Conservation (phyloP, 148 eudicot genomes). For the Rheum nobile region DNA sequence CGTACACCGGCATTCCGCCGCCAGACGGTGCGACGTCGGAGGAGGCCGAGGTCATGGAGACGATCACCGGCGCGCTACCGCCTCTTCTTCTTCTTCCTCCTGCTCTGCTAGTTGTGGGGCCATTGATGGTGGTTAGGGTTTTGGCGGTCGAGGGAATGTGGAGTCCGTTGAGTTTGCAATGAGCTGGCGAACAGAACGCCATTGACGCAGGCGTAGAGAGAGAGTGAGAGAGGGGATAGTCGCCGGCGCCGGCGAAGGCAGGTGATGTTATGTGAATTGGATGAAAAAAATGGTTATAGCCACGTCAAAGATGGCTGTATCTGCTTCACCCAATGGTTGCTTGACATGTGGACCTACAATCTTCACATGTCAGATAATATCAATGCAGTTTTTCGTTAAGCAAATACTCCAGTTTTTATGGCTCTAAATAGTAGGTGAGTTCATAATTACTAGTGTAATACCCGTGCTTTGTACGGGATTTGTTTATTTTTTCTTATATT, state of each 20-base stretch:
- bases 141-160: not conserved
- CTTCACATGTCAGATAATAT: not conserved
- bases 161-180: not conserved
- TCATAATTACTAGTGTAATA: no score
- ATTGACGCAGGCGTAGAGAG: not conserved
- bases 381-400: not conserved
- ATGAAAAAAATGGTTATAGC: not conserved
- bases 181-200: conserved; percentile 4
- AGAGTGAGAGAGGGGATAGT: not conserved
- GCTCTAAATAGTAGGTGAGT: no score
- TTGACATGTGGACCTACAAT: not conserved
- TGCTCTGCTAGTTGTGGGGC: not conserved
- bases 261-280: not conserved
- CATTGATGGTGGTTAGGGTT: conserved; percentile 3
- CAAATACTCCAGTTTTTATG: no score
- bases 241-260: conserved; percentile 7
- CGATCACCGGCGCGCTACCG: not conserved
- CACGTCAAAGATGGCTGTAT: conserved; percentile 6
- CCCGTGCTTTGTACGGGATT: no score
- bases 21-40: not conserved
- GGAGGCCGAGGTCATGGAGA: not conserved
- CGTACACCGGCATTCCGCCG: conserved; percentile 15
- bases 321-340: not conserved
- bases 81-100: not conserved
- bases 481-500: no score